Percentiles rank a stretch among this genome's conserved stretches.
phyloP scores from a whole-genome alignment of 2,329 filamentous ascomycete species.

The Botryotinia convoluta region DNA sequence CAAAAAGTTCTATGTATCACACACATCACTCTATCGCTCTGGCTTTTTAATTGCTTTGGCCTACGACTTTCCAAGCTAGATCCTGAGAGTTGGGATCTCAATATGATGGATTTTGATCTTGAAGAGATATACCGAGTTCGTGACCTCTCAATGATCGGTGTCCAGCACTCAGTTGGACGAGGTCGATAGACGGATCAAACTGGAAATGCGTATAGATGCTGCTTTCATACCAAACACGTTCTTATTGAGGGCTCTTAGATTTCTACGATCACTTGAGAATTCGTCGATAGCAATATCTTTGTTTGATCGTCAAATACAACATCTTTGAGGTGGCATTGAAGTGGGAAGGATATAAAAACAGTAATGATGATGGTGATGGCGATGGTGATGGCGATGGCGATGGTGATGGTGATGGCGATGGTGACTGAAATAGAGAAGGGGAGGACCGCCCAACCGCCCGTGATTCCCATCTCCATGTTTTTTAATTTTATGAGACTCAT shows the following conservation, averaged over 20 bases:
- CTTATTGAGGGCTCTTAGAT: background rate
- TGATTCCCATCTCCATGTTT: background rate
- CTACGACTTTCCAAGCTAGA: background rate
- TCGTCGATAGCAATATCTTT: background rate
- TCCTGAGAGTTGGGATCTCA: background rate
- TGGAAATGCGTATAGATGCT: background rate
- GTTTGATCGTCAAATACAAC: background rate
- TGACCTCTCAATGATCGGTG: background rate
- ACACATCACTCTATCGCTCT: background rate
- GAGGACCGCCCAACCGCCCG: background rate
- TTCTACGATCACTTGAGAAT: background rate
- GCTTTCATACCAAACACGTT: background rate
- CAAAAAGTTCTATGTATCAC: slow-evolving; percentile 5
- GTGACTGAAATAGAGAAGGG: background rate
- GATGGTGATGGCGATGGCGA: background rate
- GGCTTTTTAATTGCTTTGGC: background rate
- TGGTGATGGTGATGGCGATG: background rate
- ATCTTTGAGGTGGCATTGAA: background rate
- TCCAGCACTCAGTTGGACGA: background rate
- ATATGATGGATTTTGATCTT: background rate
- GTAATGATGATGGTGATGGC: too few relatives aligned
- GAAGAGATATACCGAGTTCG: background rate
- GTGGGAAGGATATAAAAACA: background rate
- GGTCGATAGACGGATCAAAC: background rate
- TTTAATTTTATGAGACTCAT: background rate